Evolutionary conservation across 768 basidiomycete genomes (phyloP).

Genomic region (Boletellus ananas): DNA sequence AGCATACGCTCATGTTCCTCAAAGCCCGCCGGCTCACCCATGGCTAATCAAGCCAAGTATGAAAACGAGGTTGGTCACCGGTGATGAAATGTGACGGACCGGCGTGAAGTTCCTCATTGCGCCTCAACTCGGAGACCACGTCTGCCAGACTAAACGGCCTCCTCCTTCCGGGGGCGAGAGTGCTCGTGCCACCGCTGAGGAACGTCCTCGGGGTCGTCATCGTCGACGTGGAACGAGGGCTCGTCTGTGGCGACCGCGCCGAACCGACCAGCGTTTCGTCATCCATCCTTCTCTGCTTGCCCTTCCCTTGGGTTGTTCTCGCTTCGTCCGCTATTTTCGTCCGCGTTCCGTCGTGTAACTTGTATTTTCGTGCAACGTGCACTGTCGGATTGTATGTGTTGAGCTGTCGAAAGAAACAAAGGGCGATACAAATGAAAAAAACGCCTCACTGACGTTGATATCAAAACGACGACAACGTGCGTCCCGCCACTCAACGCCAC

Average conservation of each 20-base stretch:
- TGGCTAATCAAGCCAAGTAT: constrained; percentile 12
- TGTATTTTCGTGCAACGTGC: neutral
- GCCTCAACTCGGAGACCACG: constrained; percentile 41
- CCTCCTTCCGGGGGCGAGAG: constrained; percentile 24
- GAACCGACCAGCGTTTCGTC: constrained; percentile 24
- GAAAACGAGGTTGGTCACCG: neutral
- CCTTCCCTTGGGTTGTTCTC: neutral
- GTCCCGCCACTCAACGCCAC: constrained; percentile 6
- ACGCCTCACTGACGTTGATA: constrained; percentile 3
- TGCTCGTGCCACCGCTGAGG: neutral
- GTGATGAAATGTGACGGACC: constrained; percentile 24
- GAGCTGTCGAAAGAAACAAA: neutral
- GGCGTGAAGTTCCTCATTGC: constrained; percentile 29
- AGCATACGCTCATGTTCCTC: constrained; percentile 39
- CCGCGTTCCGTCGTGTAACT: neutral
- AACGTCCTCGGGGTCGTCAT: constrained; percentile 11
- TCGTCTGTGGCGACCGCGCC: constrained; percentile 17
- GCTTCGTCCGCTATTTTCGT: neutral
- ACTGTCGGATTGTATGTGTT: neutral
- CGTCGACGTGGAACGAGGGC: constrained; percentile 19
- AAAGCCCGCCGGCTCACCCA: constrained; percentile 29
- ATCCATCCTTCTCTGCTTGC: constrained; percentile 13
- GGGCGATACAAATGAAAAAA: neutral
- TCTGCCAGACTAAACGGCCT: constrained; percentile 42
- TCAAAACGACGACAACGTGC: constrained; percentile 1